A percentile compares a stretch with the other conserved stretches of the same genome.
Conservation (phyloP, 371 early-diverging fungal genomes). For the Ordospora pajunii region DNA sequence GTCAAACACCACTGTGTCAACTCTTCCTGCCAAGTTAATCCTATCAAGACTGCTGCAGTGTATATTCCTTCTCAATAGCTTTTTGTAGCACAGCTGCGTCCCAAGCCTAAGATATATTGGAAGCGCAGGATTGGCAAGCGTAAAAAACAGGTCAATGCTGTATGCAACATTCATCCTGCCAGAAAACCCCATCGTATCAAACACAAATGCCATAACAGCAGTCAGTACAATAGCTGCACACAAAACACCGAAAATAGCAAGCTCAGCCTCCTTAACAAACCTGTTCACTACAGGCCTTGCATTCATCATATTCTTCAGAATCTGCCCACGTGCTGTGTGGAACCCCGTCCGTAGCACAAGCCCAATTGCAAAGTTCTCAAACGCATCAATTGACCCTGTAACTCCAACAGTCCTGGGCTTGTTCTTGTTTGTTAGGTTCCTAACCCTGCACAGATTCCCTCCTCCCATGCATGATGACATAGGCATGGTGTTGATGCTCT, state of each 20-base stretch:
- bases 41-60: slow-evolving; percentile 82
- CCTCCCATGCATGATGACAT: not conserved
- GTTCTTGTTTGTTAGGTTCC: slow-evolving; percentile 15
- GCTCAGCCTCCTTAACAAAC: slow-evolving; percentile 77
- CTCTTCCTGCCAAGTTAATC: slow-evolving; percentile 84
- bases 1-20: slow-evolving; percentile 92
- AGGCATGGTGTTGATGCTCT: slow-evolving; percentile 18
- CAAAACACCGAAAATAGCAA: slow-evolving; percentile 8
- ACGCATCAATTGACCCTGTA: slow-evolving; percentile 57
- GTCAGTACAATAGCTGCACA: slow-evolving; percentile 61
- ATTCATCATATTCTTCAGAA: slow-evolving; percentile 83
- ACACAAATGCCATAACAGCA: not conserved
- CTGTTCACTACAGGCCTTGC: slow-evolving; percentile 81
- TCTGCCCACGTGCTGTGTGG: slow-evolving; percentile 82
- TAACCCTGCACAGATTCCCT: slow-evolving; percentile 22
- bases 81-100: slow-evolving; percentile 75
- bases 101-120: slow-evolving; percentile 92
- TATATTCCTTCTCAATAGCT: slow-evolving; percentile 72
- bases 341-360: slow-evolving; percentile 84
- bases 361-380: slow-evolving; percentile 65
- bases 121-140: slow-evolving; percentile 63
- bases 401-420: slow-evolving; percentile 70
- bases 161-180: slow-evolving; percentile 14
- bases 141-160: slow-evolving; percentile 48
- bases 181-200: not conserved